Evolutionary conservation across 352 stramenopile genomes (phyloP), one percentile per base, ranked within the genome.

Genomic region (Phytophthora rubi): DNA sequence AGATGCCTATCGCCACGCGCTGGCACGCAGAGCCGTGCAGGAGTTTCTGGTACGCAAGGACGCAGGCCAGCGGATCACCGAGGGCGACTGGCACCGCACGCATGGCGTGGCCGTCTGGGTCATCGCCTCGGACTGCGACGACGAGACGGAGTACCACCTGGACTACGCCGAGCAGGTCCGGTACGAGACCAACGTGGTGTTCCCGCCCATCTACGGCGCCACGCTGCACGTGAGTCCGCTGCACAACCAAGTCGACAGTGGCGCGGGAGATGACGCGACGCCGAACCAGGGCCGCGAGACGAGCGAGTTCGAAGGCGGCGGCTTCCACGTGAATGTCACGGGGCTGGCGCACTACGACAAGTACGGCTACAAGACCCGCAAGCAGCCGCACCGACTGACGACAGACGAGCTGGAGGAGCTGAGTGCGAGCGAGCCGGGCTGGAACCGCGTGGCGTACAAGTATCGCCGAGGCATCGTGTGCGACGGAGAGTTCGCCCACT

Each of bases 111-210:
- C 81, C 12, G 80, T 90, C 7, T 92, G 84, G 84, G 82, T 92
- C 42, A 87, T 92, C 60, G 80, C 84, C 7, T 92, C 81, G 8
- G 80, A 82, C 70, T 85, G 73, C 56, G 51, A 84, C 39, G 82
- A 89, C 71, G 78, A 87, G 71, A 88, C 83, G 23, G 79, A 87
- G 59, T 92, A 92, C 47, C 84, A 92, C 59, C 70, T 92, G 30
- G 84, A 92, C 71, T 92, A 92, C 59, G 84, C 84, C 12, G 84
- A 92, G 65, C 82, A 85, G 70, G 80, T 92, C 48, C 79, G 84
- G 48, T 92, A 76, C 65, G 81, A 92, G 74, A 89, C 84, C n/a
- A 92, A 92, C 56, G 77, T 90, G 4, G 75, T 88, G 7, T 77
- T 91, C 35, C 83, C 82, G 7, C 83, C 86, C 3, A 80, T 92